phyloP scores from a whole-genome alignment of 2,329 filamentous ascomycete genomes.

The Calonectria montana region DNA sequence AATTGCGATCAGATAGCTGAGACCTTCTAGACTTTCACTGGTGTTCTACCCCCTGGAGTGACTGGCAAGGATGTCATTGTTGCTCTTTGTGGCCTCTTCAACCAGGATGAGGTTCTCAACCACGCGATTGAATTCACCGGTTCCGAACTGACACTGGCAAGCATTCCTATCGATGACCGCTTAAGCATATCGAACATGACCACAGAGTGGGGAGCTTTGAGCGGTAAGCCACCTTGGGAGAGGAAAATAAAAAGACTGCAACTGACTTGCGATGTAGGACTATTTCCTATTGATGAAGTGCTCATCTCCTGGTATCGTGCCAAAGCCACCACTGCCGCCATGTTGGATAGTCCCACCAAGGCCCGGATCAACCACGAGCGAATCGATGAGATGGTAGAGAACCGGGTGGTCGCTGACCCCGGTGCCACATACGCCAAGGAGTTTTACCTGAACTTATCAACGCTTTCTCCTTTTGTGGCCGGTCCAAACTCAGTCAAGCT shows the following conservation, averaged over 20 bases:
- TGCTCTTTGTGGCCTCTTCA: slow-evolving; percentile 87
- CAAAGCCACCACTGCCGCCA: slow-evolving; percentile 79
- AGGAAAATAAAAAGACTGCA: background rate
- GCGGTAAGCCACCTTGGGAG: slow-evolving; percentile 10
- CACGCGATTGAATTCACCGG: slow-evolving; percentile 91
- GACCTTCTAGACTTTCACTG: slow-evolving; percentile 69
- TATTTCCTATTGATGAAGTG: slow-evolving; percentile 81
- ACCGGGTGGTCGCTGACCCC: slow-evolving; percentile 76
- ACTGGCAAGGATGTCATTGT: slow-evolving; percentile 96
- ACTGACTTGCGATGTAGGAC: slow-evolving; percentile 14
- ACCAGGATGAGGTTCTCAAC: slow-evolving; percentile 89
- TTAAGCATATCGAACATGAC: slow-evolving; percentile 85
- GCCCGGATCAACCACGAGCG: slow-evolving; percentile 77
- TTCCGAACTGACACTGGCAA: slow-evolving; percentile 79
- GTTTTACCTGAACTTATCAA: slow-evolving; percentile 84
- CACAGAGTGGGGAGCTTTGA: slow-evolving; percentile 82
- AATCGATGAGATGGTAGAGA: slow-evolving; percentile 78
- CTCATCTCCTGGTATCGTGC: slow-evolving; percentile 79
- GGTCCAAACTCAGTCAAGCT: slow-evolving; percentile 94
- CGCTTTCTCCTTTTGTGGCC: slow-evolving; percentile 84
- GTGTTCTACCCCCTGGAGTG: slow-evolving; percentile 80
- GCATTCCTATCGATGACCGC: slow-evolving; percentile 77
- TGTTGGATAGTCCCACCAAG: slow-evolving; percentile 63
- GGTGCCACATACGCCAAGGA: slow-evolving; percentile 86
- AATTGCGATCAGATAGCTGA: background rate